Conservation (phyloP, 164 flowering plant genomes). For the Taxillus chinensis region DNA sequence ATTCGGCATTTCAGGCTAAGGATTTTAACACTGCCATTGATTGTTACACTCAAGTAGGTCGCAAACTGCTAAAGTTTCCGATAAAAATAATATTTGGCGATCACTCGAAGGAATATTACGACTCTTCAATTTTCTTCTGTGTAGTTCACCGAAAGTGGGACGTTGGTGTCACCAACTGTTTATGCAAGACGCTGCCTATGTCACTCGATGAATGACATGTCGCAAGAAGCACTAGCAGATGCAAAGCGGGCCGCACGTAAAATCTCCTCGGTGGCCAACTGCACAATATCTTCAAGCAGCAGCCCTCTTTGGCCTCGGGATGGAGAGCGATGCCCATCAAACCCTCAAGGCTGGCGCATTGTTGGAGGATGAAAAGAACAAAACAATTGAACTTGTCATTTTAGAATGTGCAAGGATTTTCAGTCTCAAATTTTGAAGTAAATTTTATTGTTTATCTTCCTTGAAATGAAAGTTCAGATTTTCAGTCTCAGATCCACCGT, state of each 20-base stretch:
- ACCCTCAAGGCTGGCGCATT: slow-evolving; percentile 45
- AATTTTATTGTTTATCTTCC: slow-evolving; percentile 12
- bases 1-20: slow-evolving; percentile 42
- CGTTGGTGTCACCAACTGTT: slow-evolving; percentile 49
- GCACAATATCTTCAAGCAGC: slow-evolving; percentile 57
- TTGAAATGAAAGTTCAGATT: no score
- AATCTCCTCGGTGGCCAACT: slow-evolving; percentile 44
- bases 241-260: slow-evolving; percentile 59
- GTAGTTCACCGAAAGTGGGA: slow-evolving; percentile 53
- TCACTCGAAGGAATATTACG: no score
- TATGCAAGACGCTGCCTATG: slow-evolving; percentile 49
- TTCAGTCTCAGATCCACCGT: no score
- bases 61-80: neutral
- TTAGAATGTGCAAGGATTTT: slow-evolving; percentile 7
- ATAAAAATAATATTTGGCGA: neutral
- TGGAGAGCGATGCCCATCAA: slow-evolving; percentile 47
- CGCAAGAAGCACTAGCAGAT: slow-evolving; percentile 56
- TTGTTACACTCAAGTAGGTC: slow-evolving; percentile 40
- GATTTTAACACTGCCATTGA: slow-evolving; percentile 39
- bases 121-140: neutral
- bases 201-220: slow-evolving; percentile 41
- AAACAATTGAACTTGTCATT: slow-evolving; percentile 26
- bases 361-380: slow-evolving; percentile 34
- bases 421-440: slow-evolving; percentile 1
- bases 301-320: slow-evolving; percentile 48